Percentiles rank a stretch among this genome's conserved stretches.
These are phyloP conservation scores for Chaetomium strumarium DNA, from an alignment of 2,329 filamentous ascomycete species.

Conservation along the genomic window DNA sequence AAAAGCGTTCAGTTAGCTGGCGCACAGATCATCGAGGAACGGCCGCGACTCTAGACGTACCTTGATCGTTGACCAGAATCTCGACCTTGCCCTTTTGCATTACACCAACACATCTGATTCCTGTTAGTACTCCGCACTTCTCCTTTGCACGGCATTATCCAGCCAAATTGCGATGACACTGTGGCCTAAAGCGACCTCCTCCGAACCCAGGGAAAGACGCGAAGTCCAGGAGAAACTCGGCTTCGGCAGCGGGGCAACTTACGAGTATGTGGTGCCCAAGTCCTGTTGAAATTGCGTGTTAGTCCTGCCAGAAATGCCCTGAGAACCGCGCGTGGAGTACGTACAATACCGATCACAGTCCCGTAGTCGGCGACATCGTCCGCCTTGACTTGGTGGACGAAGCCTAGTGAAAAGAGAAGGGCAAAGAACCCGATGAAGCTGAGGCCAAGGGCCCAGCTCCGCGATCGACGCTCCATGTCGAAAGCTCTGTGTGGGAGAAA, in stretches of 20 bases:
- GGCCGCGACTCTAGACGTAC: slow-evolving; percentile 19
- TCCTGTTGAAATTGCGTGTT: slow-evolving; percentile 41
- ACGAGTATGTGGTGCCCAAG: slow-evolving; percentile 74
- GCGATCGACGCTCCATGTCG: slow-evolving; percentile 27
- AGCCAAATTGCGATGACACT: slow-evolving; percentile 10
- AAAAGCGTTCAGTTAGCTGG: slow-evolving; percentile 8
- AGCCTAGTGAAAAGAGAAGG: slow-evolving; percentile 80
- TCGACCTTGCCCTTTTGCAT: slow-evolving; percentile 95
- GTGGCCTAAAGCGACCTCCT: slow-evolving; percentile 4
- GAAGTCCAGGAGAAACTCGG: background rate
- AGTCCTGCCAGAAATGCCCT: slow-evolving; percentile 12
- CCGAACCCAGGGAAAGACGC: background rate
- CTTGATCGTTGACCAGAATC: slow-evolving; percentile 91
- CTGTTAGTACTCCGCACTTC: slow-evolving; percentile 16
- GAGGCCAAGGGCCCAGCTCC: slow-evolving; percentile 57
- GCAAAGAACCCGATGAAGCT: slow-evolving; percentile 88
- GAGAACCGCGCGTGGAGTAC: slow-evolving; percentile 27
- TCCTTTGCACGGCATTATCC: background rate
- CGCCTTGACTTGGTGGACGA: slow-evolving; percentile 70
- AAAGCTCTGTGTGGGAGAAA: slow-evolving; percentile 18
- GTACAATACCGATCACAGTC: slow-evolving; percentile 86
- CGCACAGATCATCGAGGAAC: background rate
- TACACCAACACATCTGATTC: slow-evolving; percentile 71
- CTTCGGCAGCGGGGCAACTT: slow-evolving; percentile 16
- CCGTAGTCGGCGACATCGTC: slow-evolving; percentile 74